Evolutionary conservation across 345 rosid species (phyloP).

Genomic region (Bretschneidera sinensis): DNA sequence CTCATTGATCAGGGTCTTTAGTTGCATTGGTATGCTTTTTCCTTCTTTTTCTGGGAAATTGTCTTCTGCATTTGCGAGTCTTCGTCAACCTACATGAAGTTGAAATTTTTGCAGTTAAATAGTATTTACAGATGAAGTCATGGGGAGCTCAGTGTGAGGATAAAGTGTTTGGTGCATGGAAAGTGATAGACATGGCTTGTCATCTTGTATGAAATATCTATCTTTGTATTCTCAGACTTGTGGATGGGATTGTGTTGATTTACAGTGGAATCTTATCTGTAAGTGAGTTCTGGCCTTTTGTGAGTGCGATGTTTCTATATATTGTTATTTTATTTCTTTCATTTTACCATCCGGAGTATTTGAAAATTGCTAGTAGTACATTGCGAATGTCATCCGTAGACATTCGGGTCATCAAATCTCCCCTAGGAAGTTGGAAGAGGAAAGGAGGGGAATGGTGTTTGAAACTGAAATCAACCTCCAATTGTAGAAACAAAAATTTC

Average conservation of each 20-base stretch:
- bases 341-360: no score
- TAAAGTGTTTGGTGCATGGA: neutral
- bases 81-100: neutral
- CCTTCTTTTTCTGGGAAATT: neutral
- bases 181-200: neutral
- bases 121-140: neutral
- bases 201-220: neutral
- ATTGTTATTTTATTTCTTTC: no score
- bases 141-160: conserved; percentile 10
- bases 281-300: no score
- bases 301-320: no score
- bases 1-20: no score
- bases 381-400: conserved; percentile 11
- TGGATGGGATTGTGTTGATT: conserved; percentile 18
- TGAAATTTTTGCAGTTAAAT: neutral
- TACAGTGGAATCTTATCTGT: no score
- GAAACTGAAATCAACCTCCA: no score
- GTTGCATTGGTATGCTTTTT: neutral
- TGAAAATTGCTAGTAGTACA: no score
- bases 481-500: no score
- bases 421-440: no score
- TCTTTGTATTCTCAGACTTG: neutral
- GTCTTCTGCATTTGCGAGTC: neutral
- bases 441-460: no score
- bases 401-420: no score